Evolutionary conservation across 257 asterid species (phyloP), one percentile per base, ranked within the genome.

Genomic region (Solanum clarkiae): DNA sequence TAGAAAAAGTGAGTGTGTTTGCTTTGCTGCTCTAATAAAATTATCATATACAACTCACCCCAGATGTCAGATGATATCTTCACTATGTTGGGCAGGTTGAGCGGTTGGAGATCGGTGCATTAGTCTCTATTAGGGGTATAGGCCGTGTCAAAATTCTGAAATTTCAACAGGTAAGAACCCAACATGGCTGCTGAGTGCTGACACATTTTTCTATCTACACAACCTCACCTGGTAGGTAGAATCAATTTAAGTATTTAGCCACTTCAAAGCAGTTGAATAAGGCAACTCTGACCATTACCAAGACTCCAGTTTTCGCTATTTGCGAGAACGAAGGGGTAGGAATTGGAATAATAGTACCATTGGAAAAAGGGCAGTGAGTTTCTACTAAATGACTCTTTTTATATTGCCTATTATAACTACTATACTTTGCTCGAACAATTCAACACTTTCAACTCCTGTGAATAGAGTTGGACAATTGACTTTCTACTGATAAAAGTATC

Each of bases 91-190:
- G 72, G 83, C 90, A 95, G 98, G 95, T 95, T 32, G 93, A 95
- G 86, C 93, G 86, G 40, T 86, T 92, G 86, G 94, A 91, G 77
- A 89, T 94, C 80, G 98, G 97, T 86, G 98, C 98, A 62, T 86
- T 94, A 51, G 94, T 95, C 82, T 89, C 88, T 44, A 92, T 93
- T 86, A 93, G 98, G 88, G 97, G 97, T 85, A 89, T 93, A 68
- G 97, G 98, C 51, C 97, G 96, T 62, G 97, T 94, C 45, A 89
- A 93, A 85, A 68, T 95, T 68, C 63, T 88, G 90, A 88, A 91
- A 85, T 90, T 95, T 81, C 88, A 83, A 85, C 95, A 93, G 93
- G 98, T 89, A 72, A 85, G 88, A 63, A 26, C 15, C 17, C 45
- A 32, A 53, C 22, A 74, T 63, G 81, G 65, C 17, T 71, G 44